These are phyloP conservation scores for Zarea fungicola DNA, from an alignment of 2,329 filamentous ascomycete species.

Conservation along the genomic window DNA sequence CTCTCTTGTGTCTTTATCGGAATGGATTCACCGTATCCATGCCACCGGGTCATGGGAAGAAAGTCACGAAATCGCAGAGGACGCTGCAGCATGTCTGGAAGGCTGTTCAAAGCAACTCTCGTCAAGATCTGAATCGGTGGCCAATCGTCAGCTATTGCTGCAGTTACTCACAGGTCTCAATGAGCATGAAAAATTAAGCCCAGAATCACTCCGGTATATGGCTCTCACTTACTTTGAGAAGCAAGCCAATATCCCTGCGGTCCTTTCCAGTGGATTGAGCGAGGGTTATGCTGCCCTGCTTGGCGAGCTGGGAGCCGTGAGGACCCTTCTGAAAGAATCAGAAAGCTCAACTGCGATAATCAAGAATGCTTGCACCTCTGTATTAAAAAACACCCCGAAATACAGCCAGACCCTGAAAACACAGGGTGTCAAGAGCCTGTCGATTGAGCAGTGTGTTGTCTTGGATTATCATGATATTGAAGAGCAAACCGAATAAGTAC, in stretches of 20 bases:
- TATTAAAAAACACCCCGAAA: neutral
- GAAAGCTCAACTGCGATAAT: neutral
- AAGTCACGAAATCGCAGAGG: neutral
- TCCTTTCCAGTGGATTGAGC: no score
- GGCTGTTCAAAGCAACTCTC: neutral
- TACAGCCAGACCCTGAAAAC: conserved; percentile 7
- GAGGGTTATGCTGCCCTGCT: conserved; percentile 24
- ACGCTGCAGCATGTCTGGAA: conserved; percentile 6
- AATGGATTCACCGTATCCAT: conserved; percentile 8
- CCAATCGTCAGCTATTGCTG: conserved; percentile 22
- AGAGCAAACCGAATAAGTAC: neutral
- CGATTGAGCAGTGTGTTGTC: conserved; percentile 6
- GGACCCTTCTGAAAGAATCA: conserved; percentile 29
- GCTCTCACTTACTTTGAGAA: neutral
- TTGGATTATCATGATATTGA: conserved; percentile 11
- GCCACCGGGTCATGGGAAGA: neutral
- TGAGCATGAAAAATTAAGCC: conserved; percentile 17
- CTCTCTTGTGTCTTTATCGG: conserved; percentile 2
- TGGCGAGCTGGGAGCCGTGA: conserved; percentile 26
- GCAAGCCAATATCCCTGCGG: no score
- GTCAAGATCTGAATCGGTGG: neutral
- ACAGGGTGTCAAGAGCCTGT: conserved; percentile 1
- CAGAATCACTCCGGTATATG: conserved; percentile 22
- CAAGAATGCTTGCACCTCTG: neutral
- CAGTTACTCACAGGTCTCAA: conserved; percentile 25